phyloP scores from a whole-genome alignment of 2,329 filamentous ascomycete genomes.

The Fusarium armeniacum region DNA sequence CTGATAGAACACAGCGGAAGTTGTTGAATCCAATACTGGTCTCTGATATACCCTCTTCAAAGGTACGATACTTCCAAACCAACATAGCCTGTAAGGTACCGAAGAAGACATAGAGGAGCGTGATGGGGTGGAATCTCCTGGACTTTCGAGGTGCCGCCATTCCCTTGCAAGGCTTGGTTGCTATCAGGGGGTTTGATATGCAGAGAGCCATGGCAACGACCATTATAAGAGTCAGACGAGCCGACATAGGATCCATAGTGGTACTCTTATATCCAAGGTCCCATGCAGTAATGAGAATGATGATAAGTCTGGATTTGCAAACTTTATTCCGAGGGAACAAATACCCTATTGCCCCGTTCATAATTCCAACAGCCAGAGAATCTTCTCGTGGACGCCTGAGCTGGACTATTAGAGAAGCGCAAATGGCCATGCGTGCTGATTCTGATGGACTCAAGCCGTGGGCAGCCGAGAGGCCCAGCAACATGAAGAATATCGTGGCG shows the following conservation, averaged over 20 bases:
- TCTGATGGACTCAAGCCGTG: slow-evolving; percentile 23
- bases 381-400: slow-evolving; percentile 11
- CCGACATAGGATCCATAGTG: background rate
- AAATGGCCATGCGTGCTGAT: slow-evolving; percentile 33
- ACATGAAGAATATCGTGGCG: slow-evolving; percentile 22
- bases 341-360: background rate
- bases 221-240: slow-evolving; percentile 25
- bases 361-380: background rate
- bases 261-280: slow-evolving; percentile 4
- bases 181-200: background rate
- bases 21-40: slow-evolving; percentile 41
- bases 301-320: slow-evolving; percentile 14
- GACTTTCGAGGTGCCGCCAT: slow-evolving; percentile 3
- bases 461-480: slow-evolving; percentile 1
- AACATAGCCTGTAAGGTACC: slow-evolving; percentile 32
- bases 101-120: slow-evolving; percentile 18
- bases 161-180: background rate
- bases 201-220: slow-evolving; percentile 16
- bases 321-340: slow-evolving; percentile 11
- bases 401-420: slow-evolving; percentile 33
- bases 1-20: slow-evolving; percentile 34
- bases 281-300: slow-evolving; percentile 6
- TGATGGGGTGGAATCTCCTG: slow-evolving; percentile 12
- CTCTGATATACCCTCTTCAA: slow-evolving; percentile 9
- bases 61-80: slow-evolving; percentile 26